Evolutionary conservation across 306 rosid genomes (phyloP), one percentile per base, ranked within the genome.

Genomic region (Hippophae gyantsensis): DNA sequence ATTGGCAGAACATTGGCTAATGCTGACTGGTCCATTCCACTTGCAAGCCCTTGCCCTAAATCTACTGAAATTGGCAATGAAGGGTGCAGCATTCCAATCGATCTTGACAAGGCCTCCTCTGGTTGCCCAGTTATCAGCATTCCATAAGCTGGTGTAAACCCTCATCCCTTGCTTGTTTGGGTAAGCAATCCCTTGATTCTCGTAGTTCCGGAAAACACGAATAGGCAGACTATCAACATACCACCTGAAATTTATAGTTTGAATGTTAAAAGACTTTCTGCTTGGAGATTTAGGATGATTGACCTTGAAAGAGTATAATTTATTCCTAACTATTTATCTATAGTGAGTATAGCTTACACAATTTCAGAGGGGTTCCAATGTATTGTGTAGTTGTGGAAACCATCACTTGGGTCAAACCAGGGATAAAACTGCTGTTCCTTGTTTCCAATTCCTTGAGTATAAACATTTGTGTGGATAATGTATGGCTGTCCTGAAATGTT

Each of bases 391-490:
- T 81, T 92, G 76, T 92, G 96, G 69, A 68, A 92, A 70, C 74
- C 83, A 43, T 92, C 73, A 0, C 86, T 70, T n/a, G 96, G 96
- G 48, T 87, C 89, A 62, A 92, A 87, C 98, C 98, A 92, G 65
- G 54, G 89, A 61, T 82, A 67, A 72, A 92, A 85, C 57, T 85
- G 95, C 56, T 90, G 89, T 74, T 90, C 97, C 18, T 60, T 78
- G 72, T 76, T 79, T 77, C 98, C 98, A 54, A 66, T 74, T 72
- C 98, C 98, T 48, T 73, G 75, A 43, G 81, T 69, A 52, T 64
- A 83, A 6, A 87, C 43, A 61, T 87, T 87, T 68, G 96, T 92
- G 70, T 87, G 96, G 56, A 85, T 51, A 58, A 72, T 81, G 72
- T 87, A 87, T 38, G 98, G 96, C 49, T 87, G 86, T 59, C 95